These are phyloP conservation scores for Waltergamsia citrina DNA, from an alignment of 2,329 filamentous ascomycete genomes.

Conservation along the genomic window DNA sequence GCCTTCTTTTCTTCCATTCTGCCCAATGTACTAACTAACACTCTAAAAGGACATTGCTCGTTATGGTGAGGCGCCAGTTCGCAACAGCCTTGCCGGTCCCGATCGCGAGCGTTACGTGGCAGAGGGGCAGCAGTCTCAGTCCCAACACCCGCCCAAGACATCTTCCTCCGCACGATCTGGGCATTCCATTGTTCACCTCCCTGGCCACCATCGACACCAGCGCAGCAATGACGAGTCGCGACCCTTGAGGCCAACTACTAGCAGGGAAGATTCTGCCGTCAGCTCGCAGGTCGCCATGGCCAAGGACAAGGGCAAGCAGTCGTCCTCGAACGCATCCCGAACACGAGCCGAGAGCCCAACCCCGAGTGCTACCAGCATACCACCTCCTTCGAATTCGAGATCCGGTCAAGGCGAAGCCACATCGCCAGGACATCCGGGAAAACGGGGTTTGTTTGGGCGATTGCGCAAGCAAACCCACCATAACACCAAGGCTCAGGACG, in stretches of 20 bases:
- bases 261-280: slow-evolving; percentile 60
- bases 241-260: slow-evolving; percentile 60
- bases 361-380: slow-evolving; percentile 59
- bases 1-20: too few species aligned
- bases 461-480: slow-evolving; percentile 30
- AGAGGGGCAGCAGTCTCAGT: slow-evolving; percentile 26
- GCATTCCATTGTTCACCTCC: slow-evolving; percentile 54
- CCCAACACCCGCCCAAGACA: slow-evolving; percentile 44
- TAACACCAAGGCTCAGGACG: slow-evolving; percentile 45
- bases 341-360: slow-evolving; percentile 72
- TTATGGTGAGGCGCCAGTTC: slow-evolving; percentile 70
- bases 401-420: slow-evolving; percentile 38
- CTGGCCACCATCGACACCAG: slow-evolving; percentile 61
- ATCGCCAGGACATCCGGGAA: slow-evolving; percentile 46
- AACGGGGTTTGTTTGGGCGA: slow-evolving; percentile 39
- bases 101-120: slow-evolving; percentile 59
- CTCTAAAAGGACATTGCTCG: slow-evolving; percentile 56
- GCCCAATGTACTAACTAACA: too few species aligned
- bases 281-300: slow-evolving; percentile 28
- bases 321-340: slow-evolving; percentile 33
- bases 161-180: slow-evolving; percentile 53
- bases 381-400: slow-evolving; percentile 35
- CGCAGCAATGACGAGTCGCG: slow-evolving; percentile 58
- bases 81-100: slow-evolving; percentile 57
- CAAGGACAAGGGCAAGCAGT: slow-evolving; percentile 44